Evolutionary conservation across 2,329 filamentous ascomycete genomes (phyloP).

Genomic region (Colletotrichum cordylinicola): DNA sequence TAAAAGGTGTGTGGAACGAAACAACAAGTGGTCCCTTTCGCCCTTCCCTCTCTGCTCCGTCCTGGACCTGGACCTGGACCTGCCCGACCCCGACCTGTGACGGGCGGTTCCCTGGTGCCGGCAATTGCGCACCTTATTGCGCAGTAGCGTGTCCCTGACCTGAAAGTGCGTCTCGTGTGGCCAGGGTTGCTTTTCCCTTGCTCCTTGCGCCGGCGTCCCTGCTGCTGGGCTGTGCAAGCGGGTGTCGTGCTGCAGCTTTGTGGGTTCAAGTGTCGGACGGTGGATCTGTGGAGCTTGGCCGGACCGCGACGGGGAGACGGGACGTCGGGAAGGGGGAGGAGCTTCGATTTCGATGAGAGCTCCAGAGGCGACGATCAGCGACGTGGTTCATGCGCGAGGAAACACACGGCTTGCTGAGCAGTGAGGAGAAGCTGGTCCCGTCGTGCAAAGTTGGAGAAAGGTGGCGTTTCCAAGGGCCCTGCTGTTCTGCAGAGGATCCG

Average conservation of each 20-base stretch:
- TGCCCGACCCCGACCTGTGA: neutral
- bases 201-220: neutral
- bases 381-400: neutral
- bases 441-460: neutral
- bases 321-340: neutral
- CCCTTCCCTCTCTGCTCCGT: neutral
- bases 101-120: neutral
- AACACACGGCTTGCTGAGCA: neutral
- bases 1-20: neutral
- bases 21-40: neutral
- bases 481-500: neutral
- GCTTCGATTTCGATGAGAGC: neutral
- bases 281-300: conserved; percentile 13
- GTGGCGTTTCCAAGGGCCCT: neutral
- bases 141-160: neutral
- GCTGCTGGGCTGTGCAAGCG: conserved; percentile 4
- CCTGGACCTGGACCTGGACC: neutral
- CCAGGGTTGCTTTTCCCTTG: conserved; percentile 3
- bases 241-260: neutral
- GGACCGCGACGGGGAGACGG: neutral
- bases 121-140: neutral
- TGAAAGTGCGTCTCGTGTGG: neutral
- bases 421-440: neutral
- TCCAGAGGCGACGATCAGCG: neutral
- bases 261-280: neutral